Percentiles rank a stretch among this genome's conserved stretches.
phyloP scores from a whole-genome alignment of 768 basidiomycete genomes.

The Gloeophyllum trabeum region DNA sequence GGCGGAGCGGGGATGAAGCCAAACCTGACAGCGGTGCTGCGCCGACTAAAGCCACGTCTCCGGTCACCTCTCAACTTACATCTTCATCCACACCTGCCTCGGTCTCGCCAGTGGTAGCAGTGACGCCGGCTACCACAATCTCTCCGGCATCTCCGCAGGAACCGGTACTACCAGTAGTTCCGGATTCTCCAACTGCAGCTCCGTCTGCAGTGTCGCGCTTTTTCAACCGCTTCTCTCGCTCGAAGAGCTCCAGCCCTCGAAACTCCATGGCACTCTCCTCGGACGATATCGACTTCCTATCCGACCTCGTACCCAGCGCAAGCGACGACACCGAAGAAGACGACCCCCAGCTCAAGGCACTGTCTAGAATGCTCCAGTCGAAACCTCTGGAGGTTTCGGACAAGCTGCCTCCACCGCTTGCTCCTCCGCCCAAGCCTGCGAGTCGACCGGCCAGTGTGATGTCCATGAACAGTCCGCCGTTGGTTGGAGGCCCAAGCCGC shows the following conservation, averaged over 20 bases:
- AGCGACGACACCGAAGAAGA: conserved; percentile 26
- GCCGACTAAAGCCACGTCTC: too few relatives aligned
- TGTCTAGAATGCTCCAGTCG: conserved; percentile 31
- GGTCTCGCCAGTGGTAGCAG: neutral
- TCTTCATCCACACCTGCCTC: neutral
- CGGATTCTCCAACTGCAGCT: conserved; percentile 10
- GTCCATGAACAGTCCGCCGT: neutral
- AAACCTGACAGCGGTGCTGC: too few relatives aligned
- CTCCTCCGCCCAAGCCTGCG: conserved; percentile 19
- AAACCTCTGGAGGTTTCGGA: conserved; percentile 25
- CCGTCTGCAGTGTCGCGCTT: conserved; percentile 77
- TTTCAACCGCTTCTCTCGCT: conserved; percentile 55
- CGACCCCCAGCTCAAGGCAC: conserved; percentile 20
- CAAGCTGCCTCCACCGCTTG: conserved; percentile 35
- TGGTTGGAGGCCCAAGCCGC: neutral
- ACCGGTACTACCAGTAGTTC: conserved; percentile 10
- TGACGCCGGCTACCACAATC: neutral
- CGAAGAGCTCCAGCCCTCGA: conserved; percentile 25
- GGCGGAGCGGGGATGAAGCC: too few relatives aligned
- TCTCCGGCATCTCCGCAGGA: conserved; percentile 2
- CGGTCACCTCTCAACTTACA: too few relatives aligned
- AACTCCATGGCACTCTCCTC: conserved; percentile 62
- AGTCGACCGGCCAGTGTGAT: neutral
- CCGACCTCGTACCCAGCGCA: conserved; percentile 50
- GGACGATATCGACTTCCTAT: conserved; percentile 76